phyloP scores from a whole-genome alignment of 495 filamentous ascomycete species.

The Penicillium steckii region DNA sequence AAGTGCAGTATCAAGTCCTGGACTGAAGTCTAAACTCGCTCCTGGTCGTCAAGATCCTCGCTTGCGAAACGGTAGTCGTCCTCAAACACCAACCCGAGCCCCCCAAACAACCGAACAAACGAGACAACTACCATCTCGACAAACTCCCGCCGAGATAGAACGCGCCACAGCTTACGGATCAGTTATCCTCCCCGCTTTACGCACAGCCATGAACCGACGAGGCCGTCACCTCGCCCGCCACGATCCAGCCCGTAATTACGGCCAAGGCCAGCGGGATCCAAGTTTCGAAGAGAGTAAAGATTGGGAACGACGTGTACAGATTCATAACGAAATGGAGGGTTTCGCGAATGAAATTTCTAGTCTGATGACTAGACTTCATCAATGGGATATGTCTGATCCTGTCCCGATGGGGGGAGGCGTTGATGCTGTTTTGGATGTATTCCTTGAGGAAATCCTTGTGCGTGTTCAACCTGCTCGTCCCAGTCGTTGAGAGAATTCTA shows the following conservation, averaged over 20 bases:
- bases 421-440: constrained; percentile 80
- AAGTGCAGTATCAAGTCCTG: constrained; percentile 1
- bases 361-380: constrained; percentile 83
- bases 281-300: constrained; percentile 33
- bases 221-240: constrained; percentile 33
- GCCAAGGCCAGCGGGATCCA: constrained; percentile 2
- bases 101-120: constrained; percentile 5
- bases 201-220: constrained; percentile 81
- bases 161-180: constrained; percentile 30
- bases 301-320: constrained; percentile 58
- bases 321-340: constrained; percentile 77
- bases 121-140: not conserved
- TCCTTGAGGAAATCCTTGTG: constrained; percentile 93
- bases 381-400: constrained; percentile 74
- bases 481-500: too few species aligned
- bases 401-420: constrained; percentile 92
- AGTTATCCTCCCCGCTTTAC: constrained; percentile 87
- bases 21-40: constrained; percentile 27
- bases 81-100: constrained; percentile 6
- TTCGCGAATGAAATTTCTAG: constrained; percentile 73
- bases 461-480: constrained; percentile 67
- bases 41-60: constrained; percentile 14
- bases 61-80: not conserved
- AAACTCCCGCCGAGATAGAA: constrained; percentile 12
- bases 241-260: constrained; percentile 15